These are phyloP conservation scores for Tricholoma terreum DNA, from an alignment of 768 basidiomycete species.

Conservation along the genomic window DNA sequence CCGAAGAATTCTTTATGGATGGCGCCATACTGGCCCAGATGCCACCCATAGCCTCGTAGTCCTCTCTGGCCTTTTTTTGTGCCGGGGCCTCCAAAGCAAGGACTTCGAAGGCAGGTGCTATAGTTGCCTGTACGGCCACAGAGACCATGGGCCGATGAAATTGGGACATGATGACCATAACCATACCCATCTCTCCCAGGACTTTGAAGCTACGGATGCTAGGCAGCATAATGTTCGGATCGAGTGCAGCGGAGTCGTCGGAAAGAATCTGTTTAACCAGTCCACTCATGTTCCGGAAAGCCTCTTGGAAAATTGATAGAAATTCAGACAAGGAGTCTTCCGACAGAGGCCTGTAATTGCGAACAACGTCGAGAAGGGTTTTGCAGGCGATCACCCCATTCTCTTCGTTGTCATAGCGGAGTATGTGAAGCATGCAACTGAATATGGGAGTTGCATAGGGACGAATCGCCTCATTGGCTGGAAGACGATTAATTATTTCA, in stretches of 20 bases:
- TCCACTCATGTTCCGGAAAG: slow-evolving; percentile 68
- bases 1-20: slow-evolving; percentile 63
- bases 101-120: slow-evolving; percentile 77
- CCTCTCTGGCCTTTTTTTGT: slow-evolving; percentile 72
- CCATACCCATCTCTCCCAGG: slow-evolving; percentile 89
- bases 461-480: slow-evolving; percentile 75
- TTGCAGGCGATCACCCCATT: slow-evolving; percentile 90
- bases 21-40: slow-evolving; percentile 82
- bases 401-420: slow-evolving; percentile 94
- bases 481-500: slow-evolving; percentile 87
- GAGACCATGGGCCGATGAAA: slow-evolving; percentile 65
- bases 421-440: slow-evolving; percentile 75
- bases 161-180: slow-evolving; percentile 88
- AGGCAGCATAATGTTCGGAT: slow-evolving; percentile 58
- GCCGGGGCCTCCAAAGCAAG: slow-evolving; percentile 78
- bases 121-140: slow-evolving; percentile 63
- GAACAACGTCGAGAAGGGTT: slow-evolving; percentile 83
- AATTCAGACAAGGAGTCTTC: slow-evolving; percentile 79
- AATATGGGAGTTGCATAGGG: slow-evolving; percentile 66
- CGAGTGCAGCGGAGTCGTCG: slow-evolving; percentile 54
- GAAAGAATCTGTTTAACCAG: slow-evolving; percentile 76
- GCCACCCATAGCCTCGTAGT: slow-evolving; percentile 77
- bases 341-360: slow-evolving; percentile 67
- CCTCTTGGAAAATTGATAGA: slow-evolving; percentile 74
- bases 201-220: slow-evolving; percentile 90